Conservation (phyloP, 2,329 filamentous ascomycete genomes). For the Verticillium albo-atrum region DNA sequence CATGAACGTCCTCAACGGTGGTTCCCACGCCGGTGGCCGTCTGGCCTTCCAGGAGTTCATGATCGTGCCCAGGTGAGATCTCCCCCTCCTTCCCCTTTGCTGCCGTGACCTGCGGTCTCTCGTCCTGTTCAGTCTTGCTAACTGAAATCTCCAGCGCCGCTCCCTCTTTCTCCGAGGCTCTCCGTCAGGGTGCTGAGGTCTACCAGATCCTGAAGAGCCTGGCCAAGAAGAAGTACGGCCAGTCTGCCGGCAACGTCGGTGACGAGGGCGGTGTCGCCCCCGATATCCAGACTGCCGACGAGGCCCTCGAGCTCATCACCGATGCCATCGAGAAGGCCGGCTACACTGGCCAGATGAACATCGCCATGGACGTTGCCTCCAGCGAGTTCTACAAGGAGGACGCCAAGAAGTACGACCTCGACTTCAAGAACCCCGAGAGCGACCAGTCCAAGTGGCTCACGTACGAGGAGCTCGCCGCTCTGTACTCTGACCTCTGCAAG, state of each 20-base stretch:
- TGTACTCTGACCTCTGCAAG: constrained; percentile 81
- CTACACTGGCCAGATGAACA: constrained; percentile 94
- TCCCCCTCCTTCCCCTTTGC: no score
- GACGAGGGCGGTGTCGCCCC: constrained; percentile 99
- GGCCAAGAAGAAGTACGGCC: constrained; percentile 99
- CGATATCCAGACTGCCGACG: constrained; percentile 94
- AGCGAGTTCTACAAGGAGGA: constrained; percentile 99
- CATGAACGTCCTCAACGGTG: constrained; percentile 89
- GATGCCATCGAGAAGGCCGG: constrained; percentile 92
- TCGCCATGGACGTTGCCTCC: constrained; percentile 98
- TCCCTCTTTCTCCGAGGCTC: constrained; percentile 88
- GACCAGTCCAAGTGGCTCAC: constrained; percentile 97
- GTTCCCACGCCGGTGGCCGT: constrained; percentile 93
- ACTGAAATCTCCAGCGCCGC: constrained; percentile 57
- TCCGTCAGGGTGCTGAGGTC: constrained; percentile 94
- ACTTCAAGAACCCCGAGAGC: constrained; percentile 99
- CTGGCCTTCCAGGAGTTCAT: constrained; percentile 96
- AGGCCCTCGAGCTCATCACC: constrained; percentile 94
- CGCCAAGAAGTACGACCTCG: constrained; percentile 98
- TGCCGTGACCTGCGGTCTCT: neutral
- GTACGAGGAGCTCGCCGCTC: constrained; percentile 91
- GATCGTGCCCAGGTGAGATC: constrained; percentile 76
- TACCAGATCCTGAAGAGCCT: constrained; percentile 97
- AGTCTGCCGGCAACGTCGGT: constrained; percentile 97
- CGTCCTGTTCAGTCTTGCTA: neutral